These are phyloP conservation scores for Epithele typhae DNA, from an alignment of 768 basidiomycete species.

Conservation along the genomic window DNA sequence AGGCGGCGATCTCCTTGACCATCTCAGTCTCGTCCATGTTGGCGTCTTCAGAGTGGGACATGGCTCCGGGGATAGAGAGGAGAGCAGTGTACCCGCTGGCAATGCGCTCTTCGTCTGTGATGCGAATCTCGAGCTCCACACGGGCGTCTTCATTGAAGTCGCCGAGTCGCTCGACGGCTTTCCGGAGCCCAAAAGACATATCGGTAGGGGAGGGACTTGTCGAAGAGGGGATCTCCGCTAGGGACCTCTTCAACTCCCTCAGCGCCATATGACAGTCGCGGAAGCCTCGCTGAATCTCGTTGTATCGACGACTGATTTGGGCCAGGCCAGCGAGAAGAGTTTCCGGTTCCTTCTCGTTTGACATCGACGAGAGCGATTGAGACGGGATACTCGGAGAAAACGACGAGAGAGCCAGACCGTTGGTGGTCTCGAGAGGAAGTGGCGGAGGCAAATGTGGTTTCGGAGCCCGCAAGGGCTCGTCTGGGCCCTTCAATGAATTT, in stretches of 20 bases:
- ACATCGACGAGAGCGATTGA: not conserved
- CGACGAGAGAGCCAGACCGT: conserved; percentile 4
- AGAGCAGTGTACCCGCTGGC: conserved; percentile 64
- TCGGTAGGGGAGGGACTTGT: conserved; percentile 2
- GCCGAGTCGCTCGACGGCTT: conserved; percentile 56
- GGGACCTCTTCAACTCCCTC: conserved; percentile 45
- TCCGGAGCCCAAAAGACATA: conserved; percentile 34
- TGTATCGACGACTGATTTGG: conserved; percentile 49
- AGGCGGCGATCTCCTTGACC: conserved; percentile 48
- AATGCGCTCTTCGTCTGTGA: conserved; percentile 67
- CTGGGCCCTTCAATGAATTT: no score
- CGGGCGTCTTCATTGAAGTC: conserved; percentile 77
- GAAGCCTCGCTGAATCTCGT: conserved; percentile 56
- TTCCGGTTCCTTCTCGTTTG: not conserved
- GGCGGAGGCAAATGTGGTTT: conserved; percentile 3
- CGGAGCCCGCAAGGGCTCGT: not conserved
- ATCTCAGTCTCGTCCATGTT: conserved; percentile 32
- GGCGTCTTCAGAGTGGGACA: conserved; percentile 15
- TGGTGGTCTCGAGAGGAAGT: conserved; percentile 3
- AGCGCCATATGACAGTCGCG: conserved; percentile 68
- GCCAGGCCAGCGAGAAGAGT: conserved; percentile 37
- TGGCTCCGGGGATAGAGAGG: conserved; percentile 54
- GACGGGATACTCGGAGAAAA: not conserved
- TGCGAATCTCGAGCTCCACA: conserved; percentile 78
- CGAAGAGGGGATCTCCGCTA: conserved; percentile 21